Evolutionary conservation across 2,329 filamentous ascomycete genomes (phyloP), one percentile per base, ranked within the genome.

Genomic region (Pseudogymnoascus sp.): DNA sequence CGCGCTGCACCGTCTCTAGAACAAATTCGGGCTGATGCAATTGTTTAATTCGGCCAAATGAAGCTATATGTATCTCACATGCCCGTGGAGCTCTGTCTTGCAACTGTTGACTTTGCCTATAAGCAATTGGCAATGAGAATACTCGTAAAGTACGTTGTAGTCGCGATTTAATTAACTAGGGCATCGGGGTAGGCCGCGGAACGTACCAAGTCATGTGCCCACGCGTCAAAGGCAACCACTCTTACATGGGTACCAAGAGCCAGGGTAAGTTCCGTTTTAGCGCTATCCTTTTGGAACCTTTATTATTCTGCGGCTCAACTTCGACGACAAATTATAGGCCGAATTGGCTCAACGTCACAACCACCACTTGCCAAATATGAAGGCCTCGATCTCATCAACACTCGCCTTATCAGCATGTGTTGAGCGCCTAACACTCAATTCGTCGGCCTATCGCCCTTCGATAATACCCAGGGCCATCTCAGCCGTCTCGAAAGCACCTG

Each of bases 391-490:
- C 51, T 57, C 51, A 57, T 57, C 51, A 57, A 26, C 51, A 36
- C 51, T 57, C 39, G 36, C 59, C 34, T 61, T 61, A 26, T 26
- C 39, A 31, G 59, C 34, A 61, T 39, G 36, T 26, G 18, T 61
- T 61, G 59, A 61, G 59, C 59, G 59, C 39, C 59, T 61, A 23
- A 61, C 59, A 39, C 59, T 61, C 36, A 61, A 26, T 26, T 61
- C 59, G 36, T 40, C 59, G 34, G 59, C 59, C 16, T 40, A 26
- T 40, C 59, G 59, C 39, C 59, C 59, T 21, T 61, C 59, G 26
- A 57, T 14, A 34, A 36, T 57, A 12, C 29, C 51, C 16, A 57
- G 16, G 34, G 36, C 39, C 34, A 39, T 61, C 23, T 40, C 59
- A 3, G 59, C 59, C 34, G 18, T 61, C 59, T 36, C 51, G 29